Conservation (phyloP, 2,329 filamentous ascomycete genomes). For the Xylaria hypoxylon region DNA sequence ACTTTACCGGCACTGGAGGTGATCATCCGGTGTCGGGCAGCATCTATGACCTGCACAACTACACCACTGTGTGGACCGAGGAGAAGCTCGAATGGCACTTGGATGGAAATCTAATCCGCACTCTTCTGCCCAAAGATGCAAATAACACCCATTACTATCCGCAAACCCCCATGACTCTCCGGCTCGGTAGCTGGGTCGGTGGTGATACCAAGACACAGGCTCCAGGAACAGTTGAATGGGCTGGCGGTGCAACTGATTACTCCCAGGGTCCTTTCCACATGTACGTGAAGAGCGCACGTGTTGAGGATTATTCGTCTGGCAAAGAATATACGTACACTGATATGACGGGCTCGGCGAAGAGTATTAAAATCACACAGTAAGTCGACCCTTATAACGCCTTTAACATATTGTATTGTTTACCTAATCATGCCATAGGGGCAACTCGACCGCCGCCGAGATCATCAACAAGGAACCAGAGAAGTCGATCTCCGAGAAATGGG, state of each 20-base stretch:
- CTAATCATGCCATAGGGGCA: slow-evolving; percentile 57
- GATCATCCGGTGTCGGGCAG: slow-evolving; percentile 66
- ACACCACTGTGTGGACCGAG: slow-evolving; percentile 79
- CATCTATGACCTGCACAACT: slow-evolving; percentile 77
- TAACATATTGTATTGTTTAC: background rate
- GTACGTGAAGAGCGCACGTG: slow-evolving; percentile 71
- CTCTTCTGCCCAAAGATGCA: slow-evolving; percentile 69
- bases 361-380: slow-evolving; percentile 69
- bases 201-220: slow-evolving; percentile 65
- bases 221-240: slow-evolving; percentile 73
- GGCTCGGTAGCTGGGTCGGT: slow-evolving; percentile 74
- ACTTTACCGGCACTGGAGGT: slow-evolving; percentile 69
- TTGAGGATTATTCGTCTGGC: slow-evolving; percentile 70
- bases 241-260: slow-evolving; percentile 77
- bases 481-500: slow-evolving; percentile 65
- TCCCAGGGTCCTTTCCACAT: slow-evolving; percentile 75
- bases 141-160: slow-evolving; percentile 73
- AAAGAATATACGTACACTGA: slow-evolving; percentile 75
- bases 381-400: slow-evolving; percentile 45
- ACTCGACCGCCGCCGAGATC: slow-evolving; percentile 65
- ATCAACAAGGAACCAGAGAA: slow-evolving; percentile 56
- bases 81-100: slow-evolving; percentile 76
- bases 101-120: slow-evolving; percentile 74
- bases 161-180: slow-evolving; percentile 80
- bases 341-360: slow-evolving; percentile 69